Evolutionary conservation across 2,329 filamentous ascomycete genomes (phyloP), one percentile per base, ranked within the genome.

Genomic region (Aspergillus eucalypticola): DNA sequence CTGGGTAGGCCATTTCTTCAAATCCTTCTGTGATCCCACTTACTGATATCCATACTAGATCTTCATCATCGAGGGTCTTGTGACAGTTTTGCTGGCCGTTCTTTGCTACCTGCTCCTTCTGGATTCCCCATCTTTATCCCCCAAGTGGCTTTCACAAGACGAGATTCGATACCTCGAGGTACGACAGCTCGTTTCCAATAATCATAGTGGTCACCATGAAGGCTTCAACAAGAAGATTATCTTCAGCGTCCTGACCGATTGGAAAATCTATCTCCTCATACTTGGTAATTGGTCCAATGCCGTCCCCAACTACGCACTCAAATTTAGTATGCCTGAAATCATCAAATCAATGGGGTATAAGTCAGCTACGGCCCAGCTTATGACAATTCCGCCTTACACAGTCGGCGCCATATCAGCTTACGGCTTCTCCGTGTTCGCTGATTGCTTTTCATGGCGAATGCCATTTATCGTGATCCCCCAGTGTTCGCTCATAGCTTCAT

Each of bases 221-320:
- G 11, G 32, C 32, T 35, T 35, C 46, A 71, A 76, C 56, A 71
- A 67, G 63, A 60, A 67, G 1, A 67, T 72, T 1, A 65, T 80
- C n/a, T 64, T 74, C 7, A 73, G 75, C 6, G 80, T 82, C 3
- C 56, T 83, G 0, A 71, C 70, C 5, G 81, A 83, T 65, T 83
- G 79, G 75, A 81, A 84, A 67, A 78, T 83, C 6, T 78, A 77
- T 48, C 68, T 78, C 3, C 71, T 74, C 39, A 76, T 78, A 21
- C 69, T 82, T 17, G 74, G 75, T 54, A 80, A 76, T 65, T 79
- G 75, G 74, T 79, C 73, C 19, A 80, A 80, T 49, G 71, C 78
- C 0, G 75, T 78, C 1, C 75, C 73, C 1, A 75, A 70, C 39
- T 71, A 75, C 59, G 74, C 69, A 0, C 60, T 73, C 29, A 73